These are phyloP conservation scores for Wickerhamomyces subpelliculosus DNA, from an alignment of 805 yeast species.

Conservation along the genomic window DNA sequence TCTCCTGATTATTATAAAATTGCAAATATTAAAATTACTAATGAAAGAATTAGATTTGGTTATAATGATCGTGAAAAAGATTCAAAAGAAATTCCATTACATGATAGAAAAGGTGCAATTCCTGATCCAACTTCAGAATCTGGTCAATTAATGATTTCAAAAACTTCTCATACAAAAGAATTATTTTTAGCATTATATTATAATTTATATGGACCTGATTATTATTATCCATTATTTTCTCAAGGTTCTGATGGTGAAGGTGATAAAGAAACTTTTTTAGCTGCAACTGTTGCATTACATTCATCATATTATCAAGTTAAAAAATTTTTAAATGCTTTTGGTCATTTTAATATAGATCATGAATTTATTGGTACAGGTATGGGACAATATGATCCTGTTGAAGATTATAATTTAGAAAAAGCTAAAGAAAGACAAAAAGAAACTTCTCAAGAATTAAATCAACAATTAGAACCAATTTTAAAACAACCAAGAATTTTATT, in stretches of 20 bases:
- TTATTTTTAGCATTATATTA: constrained; percentile 51
- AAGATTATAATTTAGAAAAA: constrained; percentile 33
- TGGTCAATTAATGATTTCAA: constrained; percentile 56
- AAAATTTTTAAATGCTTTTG: constrained; percentile 47
- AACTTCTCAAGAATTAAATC: constrained; percentile 9
- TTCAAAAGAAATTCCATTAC: constrained; percentile 36
- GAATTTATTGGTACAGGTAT: constrained; percentile 52
- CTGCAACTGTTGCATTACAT: constrained; percentile 49
- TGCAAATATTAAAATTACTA: constrained; percentile 46
- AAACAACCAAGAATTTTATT: constrained; percentile 35
- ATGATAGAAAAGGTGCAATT: constrained; percentile 53
- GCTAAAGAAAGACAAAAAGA: constrained; percentile 16
- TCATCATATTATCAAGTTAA: constrained; percentile 57
- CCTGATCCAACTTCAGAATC: constrained; percentile 61
- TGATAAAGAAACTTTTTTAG: constrained; percentile 56
- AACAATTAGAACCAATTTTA: constrained; percentile 8
- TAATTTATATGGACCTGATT: constrained; percentile 53
- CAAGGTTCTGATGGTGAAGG: constrained; percentile 51
- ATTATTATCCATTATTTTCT: constrained; percentile 49
- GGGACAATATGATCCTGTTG: constrained; percentile 56
- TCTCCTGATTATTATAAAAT: constrained; percentile 67
- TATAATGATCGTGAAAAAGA: constrained; percentile 30
- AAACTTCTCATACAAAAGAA: constrained; percentile 45
- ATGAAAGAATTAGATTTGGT: constrained; percentile 32
- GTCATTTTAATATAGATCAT: constrained; percentile 35